Evolutionary conservation across 108 stramenopile species (phyloP), one percentile per base, ranked within the genome.

Genomic region (Seminavis robusta): DNA sequence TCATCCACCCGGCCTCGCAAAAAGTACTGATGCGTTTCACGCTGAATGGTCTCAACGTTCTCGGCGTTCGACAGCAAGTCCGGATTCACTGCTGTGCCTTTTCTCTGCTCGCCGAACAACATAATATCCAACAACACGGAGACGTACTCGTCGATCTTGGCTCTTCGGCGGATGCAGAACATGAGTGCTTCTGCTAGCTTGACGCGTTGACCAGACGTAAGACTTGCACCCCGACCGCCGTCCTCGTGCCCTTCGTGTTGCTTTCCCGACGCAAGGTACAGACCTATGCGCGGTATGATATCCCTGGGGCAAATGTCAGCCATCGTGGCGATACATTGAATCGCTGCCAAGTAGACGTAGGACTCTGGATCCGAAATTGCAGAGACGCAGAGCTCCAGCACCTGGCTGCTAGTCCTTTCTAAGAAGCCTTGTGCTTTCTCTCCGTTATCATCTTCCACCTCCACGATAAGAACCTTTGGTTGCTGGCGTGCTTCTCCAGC

Each of bases 261-360:
- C 3, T 3, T 47, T 32, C 80, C 76, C 26, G 55, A 46, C 8
- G 70, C 69, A 29, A 83, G 51, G 16, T 54, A 71, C 9, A 33
- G 17, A 11, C 29, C 81, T 20, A 83, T 41, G 20, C 78, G 9
- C 4, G 90, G 81, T 16, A 91, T 51, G 28, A 84, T 66, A 8
- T 73, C 38, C 33, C 25, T 40, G 27, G 86, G 83, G 31, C 49
- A 50, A 10, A 74, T 55, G 59, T 89, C 87, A 23, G 83, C 76
- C 9, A 88, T 63, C 11, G 76, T 67, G 27, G 83, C 87, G 41
- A 93, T 51, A 25, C 88, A 81, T 51, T 93, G 88, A 43, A 93
- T 81, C 3, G 86, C 82, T 31, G 92, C 92, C 20, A 93, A 72
- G 37, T 81, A 93, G 25, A 93, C 92, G 54, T 89, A 93, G 28